Percentiles rank a stretch among this genome's conserved stretches.
phyloP scores from a whole-genome alignment of 2,329 filamentous ascomycete genomes.

The Penicillium freii region DNA sequence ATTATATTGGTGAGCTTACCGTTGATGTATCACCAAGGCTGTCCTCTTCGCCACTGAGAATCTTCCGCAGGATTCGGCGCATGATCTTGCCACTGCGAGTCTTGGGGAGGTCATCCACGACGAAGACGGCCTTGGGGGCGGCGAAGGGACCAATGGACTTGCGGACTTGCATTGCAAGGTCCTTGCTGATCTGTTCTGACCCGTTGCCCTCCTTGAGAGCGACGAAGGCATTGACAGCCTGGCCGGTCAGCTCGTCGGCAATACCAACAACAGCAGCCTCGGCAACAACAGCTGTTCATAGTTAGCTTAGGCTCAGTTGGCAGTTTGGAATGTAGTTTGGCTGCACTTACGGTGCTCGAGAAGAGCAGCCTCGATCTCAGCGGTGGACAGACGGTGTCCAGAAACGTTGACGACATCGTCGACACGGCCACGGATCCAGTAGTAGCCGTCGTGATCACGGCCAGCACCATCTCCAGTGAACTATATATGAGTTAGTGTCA shows the following conservation, averaged over 20 bases:
- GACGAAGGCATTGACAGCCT: constrained; percentile 96
- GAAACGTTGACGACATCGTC: constrained; percentile 99
- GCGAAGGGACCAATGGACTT: constrained; percentile 98
- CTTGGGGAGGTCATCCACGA: constrained; percentile 93
- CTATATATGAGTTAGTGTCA: constrained; percentile 27
- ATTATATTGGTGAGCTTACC: constrained; percentile 53
- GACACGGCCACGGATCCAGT: constrained; percentile 98
- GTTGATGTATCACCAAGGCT: constrained; percentile 91
- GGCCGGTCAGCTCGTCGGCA: constrained; percentile 87
- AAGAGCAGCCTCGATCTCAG: constrained; percentile 95
- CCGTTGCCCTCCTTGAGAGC: constrained; percentile 81
- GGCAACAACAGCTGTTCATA: constrained; percentile 57
- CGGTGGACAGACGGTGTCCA: constrained; percentile 91
- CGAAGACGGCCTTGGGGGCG: constrained; percentile 86
- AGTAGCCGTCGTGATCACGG: constrained; percentile 96
- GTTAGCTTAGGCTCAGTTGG: constrained; percentile 17
- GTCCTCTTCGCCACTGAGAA: constrained; percentile 93
- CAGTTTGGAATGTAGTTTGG: no score
- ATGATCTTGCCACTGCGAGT: constrained; percentile 99
- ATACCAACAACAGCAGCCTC: constrained; percentile 96
- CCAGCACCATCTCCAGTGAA: constrained; percentile 76
- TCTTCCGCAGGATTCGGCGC: constrained; percentile 95
- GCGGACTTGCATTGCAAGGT: constrained; percentile 89
- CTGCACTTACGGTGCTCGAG: constrained; percentile 71
- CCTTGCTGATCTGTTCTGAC: constrained; percentile 81